Conservation (phyloP, 2,329 filamentous ascomycete genomes). For the Didymella keratinophila region DNA sequence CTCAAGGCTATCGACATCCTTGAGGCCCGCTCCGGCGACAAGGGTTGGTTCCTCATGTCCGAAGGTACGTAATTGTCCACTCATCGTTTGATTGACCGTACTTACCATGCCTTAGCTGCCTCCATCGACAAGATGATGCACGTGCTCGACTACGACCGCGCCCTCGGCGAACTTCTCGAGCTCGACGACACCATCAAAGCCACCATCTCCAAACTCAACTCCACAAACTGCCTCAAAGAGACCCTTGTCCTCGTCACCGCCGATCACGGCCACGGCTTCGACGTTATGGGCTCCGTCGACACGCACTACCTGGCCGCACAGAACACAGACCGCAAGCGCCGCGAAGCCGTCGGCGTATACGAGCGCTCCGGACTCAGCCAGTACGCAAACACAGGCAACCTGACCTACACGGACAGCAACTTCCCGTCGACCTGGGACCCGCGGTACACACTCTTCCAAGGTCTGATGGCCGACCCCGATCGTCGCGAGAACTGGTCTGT, state of each 20-base stretch:
- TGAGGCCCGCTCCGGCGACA: conserved; percentile 67
- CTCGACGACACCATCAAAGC: conserved; percentile 83
- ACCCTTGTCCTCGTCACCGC: conserved; percentile 83
- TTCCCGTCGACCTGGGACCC: conserved; percentile 89
- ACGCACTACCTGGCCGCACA: conserved; percentile 77
- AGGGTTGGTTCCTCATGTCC: conserved; percentile 88
- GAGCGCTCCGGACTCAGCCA: conserved; percentile 76
- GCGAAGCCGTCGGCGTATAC: conserved; percentile 77
- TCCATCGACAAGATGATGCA: conserved; percentile 78
- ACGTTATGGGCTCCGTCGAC: conserved; percentile 83
- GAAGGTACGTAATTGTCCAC: conserved; percentile 61
- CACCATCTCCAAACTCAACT: conserved; percentile 73
- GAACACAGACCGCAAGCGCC: conserved; percentile 73
- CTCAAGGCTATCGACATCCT: conserved; percentile 85
- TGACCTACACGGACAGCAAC: conserved; percentile 74
- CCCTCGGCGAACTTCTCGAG: conserved; percentile 83
- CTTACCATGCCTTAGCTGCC: background rate
- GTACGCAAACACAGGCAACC: conserved; percentile 70
- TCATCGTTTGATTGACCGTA: background rate
- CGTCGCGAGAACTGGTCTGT: conserved; percentile 78
- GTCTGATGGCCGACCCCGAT: conserved; percentile 76
- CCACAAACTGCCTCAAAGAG: conserved; percentile 72
- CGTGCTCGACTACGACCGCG: conserved; percentile 81
- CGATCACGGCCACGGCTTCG: conserved; percentile 91
- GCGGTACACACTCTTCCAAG: conserved; percentile 79